Conservation (phyloP, 139 green algal genomes). For the Gonium pectorale region DNA sequence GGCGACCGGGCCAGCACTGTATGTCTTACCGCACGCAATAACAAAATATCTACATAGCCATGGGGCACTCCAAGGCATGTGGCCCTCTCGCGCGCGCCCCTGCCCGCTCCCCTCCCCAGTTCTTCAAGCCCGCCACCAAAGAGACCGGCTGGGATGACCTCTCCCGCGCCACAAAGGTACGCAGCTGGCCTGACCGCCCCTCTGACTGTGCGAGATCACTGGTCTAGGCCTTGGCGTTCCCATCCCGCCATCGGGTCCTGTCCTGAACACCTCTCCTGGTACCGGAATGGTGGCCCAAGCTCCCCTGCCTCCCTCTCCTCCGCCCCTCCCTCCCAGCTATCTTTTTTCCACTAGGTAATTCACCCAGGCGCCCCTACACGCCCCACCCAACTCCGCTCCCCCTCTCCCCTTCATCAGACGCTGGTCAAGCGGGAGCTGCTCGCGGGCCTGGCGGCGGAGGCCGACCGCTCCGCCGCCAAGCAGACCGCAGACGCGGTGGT, state of each 20-base stretch:
- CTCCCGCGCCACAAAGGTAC: not conserved
- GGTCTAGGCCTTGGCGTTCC: too few relatives aligned
- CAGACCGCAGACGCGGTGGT: conserved; percentile 23
- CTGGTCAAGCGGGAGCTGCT: conserved; percentile 66
- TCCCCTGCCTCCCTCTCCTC: not conserved
- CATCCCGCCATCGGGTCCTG: too few relatives aligned
- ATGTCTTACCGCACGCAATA: too few relatives aligned
- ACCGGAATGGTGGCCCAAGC: too few relatives aligned
- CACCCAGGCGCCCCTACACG: not conserved
- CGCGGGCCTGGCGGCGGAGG: conserved; percentile 42
- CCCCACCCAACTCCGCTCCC: too few relatives aligned
- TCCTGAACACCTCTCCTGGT: too few relatives aligned
- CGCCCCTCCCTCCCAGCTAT: not conserved
- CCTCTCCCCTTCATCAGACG: conserved; percentile 31
- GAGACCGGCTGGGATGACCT: conserved; percentile 9
- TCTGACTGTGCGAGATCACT: too few relatives aligned
- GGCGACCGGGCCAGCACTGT: too few relatives aligned
- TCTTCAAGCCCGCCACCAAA: conserved; percentile 15
- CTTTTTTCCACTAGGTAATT: not conserved
- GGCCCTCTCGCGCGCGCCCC: too few relatives aligned
- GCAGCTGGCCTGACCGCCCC: too few relatives aligned
- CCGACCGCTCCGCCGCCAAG: conserved; percentile 36
- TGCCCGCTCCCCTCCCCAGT: not conserved
- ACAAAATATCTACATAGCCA: too few relatives aligned
- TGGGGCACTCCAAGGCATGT: too few relatives aligned